Evolutionary conservation across 2,329 filamentous ascomycete genomes (phyloP), one percentile per base, ranked within the genome.

Genomic region (Xylariaceae sp.): DNA sequence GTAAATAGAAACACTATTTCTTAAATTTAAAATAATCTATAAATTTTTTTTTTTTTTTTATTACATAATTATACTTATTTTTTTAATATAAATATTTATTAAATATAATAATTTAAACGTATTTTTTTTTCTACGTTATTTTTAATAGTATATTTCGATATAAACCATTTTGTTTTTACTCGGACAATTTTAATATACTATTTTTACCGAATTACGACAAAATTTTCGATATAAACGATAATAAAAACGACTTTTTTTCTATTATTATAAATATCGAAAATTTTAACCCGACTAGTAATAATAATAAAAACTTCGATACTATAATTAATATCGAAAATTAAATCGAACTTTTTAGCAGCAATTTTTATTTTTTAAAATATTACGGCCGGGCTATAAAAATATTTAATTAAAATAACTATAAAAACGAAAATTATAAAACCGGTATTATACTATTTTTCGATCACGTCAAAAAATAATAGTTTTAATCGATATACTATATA

Each of bases 341-440:
- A 33, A 32, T 47, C 29, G 16, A 42, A 40, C 45, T 58, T 39
- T 56, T 54, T 25, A 35, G 35, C 14, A 45, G 52, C 11, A 56
- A 58, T 40, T 16, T 44, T 17, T 25, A 53, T 39, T 45, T 48
- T 20, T 44, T 37, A 11, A 46, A 55, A 27, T 58, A 55, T 41
- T 58, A 53, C 32, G 38, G 34, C 22, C 25, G 43, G n/a, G 44
- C 32, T 10, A 22, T 49, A 23, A 19, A 50, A 34, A 43, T 42
- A 21, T 50, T 51, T 21, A 49, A 54, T 16, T 37, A 51, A 14
- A 40, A 36, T 37, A 40, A 29, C 22, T 52, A 40, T n/a, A 39
- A 51, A 5, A 32, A 23, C 22, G 23, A 44, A 40, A 45, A 50
- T 34, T 54, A 55, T 22, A 45, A 39, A 27, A 6, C 19, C 19